A percentile compares a stretch with the other conserved stretches of the same genome.
These are phyloP conservation scores for Kalaharituber pfeilii DNA, from an alignment of 2,329 filamentous ascomycete species.

Conservation along the genomic window DNA sequence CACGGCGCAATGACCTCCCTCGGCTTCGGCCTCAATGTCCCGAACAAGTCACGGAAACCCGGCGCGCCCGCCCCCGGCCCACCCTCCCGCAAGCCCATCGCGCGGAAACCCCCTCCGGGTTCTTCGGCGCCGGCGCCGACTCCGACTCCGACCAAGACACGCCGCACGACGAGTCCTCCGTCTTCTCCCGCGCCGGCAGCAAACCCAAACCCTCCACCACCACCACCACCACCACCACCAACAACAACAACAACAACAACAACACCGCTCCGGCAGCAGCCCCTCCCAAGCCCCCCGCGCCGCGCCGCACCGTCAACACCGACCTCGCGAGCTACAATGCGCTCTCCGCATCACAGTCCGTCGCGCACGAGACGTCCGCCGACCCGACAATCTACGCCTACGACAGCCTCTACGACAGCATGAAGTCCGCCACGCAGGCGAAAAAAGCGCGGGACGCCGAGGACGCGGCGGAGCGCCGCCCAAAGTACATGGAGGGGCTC, in stretches of 20 bases:
- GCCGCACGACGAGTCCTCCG: too few relatives aligned
- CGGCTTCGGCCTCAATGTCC: slow-evolving; percentile 41
- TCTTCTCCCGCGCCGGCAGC: too few relatives aligned
- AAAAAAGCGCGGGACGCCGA: slow-evolving; percentile 37
- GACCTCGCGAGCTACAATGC: slow-evolving; percentile 20
- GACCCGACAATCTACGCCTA: slow-evolving; percentile 73
- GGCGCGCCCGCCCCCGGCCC: slow-evolving; percentile 21
- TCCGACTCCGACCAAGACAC: too few relatives aligned
- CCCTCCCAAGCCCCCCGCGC: slow-evolving; percentile 27
- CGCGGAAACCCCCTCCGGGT: slow-evolving; percentile 40
- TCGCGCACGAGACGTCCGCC: slow-evolving; percentile 33
- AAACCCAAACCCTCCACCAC: slow-evolving; percentile 7
- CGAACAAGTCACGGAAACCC: slow-evolving; percentile 34
- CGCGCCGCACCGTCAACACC: slow-evolving; percentile 23
- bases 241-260: slow-evolving; percentile 26
- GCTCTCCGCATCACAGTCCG: slow-evolving; percentile 15
- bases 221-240: slow-evolving; percentile 19
- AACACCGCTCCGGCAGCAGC: slow-evolving; percentile 24
- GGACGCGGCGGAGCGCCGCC: slow-evolving; percentile 42
- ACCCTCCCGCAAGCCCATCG: slow-evolving; percentile 31
- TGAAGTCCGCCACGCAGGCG: slow-evolving; percentile 41
- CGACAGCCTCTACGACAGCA: slow-evolving; percentile 61
- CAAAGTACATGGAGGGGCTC: slow-evolving; percentile 63
- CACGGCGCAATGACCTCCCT: slow-evolving; percentile 23
- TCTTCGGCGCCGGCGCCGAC: slow-evolving; percentile 30